Conservation (phyloP, 2,329 filamentous ascomycete genomes). For the Fusarium sp. region DNA sequence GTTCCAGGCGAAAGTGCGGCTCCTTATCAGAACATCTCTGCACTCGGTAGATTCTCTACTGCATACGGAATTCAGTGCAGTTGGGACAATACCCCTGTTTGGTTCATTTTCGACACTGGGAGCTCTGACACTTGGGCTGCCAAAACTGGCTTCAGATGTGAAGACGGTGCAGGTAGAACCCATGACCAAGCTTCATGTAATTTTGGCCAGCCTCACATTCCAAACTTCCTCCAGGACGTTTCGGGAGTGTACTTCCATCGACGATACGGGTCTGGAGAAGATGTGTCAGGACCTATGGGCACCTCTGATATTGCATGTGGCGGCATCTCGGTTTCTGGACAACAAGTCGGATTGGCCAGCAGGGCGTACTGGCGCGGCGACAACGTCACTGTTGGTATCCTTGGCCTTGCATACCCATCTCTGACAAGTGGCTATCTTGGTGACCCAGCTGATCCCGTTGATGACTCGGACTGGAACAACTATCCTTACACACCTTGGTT, state of each 20-base stretch:
- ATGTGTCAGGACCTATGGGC: constrained; percentile 62
- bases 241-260: constrained; percentile 61
- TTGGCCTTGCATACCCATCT: constrained; percentile 65
- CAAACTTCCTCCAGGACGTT: constrained; percentile 57
- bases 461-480: constrained; percentile 56
- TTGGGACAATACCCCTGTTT: constrained; percentile 57
- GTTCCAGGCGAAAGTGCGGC: constrained; percentile 28
- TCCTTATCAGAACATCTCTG: constrained; percentile 56
- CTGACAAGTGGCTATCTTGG: constrained; percentile 64
- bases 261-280: constrained; percentile 63
- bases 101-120: constrained; percentile 64
- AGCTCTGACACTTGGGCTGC: constrained; percentile 67
- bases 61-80: constrained; percentile 59
- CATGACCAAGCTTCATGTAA: constrained; percentile 54
- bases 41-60: constrained; percentile 56
- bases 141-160: constrained; percentile 58
- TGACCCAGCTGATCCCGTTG: constrained; percentile 52
- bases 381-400: constrained; percentile 64
- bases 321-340: constrained; percentile 59
- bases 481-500: constrained; percentile 63
- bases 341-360: constrained; percentile 64
- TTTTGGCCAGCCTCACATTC: constrained; percentile 57
- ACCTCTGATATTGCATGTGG: constrained; percentile 61
- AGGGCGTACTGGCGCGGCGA: constrained; percentile 65
- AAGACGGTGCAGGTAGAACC: constrained; percentile 52